phyloP scores from a whole-genome alignment of 176 grass and related monocot species.

The Panicum miliaceum region DNA sequence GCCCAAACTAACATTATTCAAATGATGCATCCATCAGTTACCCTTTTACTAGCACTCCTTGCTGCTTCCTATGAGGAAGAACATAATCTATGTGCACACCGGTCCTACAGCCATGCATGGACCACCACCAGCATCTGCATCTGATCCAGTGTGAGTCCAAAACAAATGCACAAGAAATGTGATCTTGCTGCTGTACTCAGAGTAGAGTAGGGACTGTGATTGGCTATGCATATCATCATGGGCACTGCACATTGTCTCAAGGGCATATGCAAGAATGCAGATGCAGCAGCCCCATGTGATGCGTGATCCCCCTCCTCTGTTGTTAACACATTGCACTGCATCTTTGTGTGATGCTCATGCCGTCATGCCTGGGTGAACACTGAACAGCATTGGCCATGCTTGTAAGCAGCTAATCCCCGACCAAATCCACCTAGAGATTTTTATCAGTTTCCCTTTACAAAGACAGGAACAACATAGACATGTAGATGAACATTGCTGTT shows the following conservation, averaged over 20 bases:
- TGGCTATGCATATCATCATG: slow-evolving; percentile 38
- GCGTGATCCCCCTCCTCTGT: slow-evolving; percentile 30
- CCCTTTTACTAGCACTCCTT: slow-evolving; percentile 18
- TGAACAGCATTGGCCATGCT: slow-evolving; percentile 5
- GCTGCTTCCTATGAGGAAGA: slow-evolving; percentile 46
- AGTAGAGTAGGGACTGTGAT: slow-evolving; percentile 36
- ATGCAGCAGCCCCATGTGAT: slow-evolving; percentile 45
- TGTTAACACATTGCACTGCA: slow-evolving; percentile 12
- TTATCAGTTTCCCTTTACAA: slow-evolving; percentile 4
- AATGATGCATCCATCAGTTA: slow-evolving; percentile 20
- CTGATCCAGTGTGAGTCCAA: slow-evolving; percentile 46
- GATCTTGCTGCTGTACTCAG: slow-evolving; percentile 28
- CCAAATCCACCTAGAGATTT: slow-evolving; percentile 27
- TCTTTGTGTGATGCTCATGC: not conserved
- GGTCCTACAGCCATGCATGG: slow-evolving; percentile 27
- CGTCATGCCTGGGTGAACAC: slow-evolving; percentile 6
- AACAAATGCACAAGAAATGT: slow-evolving; percentile 38
- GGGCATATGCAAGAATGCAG: slow-evolving; percentile 23
- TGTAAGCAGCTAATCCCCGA: slow-evolving; percentile 19
- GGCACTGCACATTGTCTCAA: slow-evolving; percentile 41
- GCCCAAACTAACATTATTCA: slow-evolving; percentile 24
- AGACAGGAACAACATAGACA: slow-evolving; percentile 3
- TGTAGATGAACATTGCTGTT: slow-evolving; percentile 25
- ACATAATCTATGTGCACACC: slow-evolving; percentile 42
- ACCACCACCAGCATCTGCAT: slow-evolving; percentile 34